Percentiles rank a stretch among this genome's conserved stretches.
These are phyloP conservation scores for Tetraselmis striata DNA, from an alignment of 139 green algal genomes.

Conservation along the genomic window DNA sequence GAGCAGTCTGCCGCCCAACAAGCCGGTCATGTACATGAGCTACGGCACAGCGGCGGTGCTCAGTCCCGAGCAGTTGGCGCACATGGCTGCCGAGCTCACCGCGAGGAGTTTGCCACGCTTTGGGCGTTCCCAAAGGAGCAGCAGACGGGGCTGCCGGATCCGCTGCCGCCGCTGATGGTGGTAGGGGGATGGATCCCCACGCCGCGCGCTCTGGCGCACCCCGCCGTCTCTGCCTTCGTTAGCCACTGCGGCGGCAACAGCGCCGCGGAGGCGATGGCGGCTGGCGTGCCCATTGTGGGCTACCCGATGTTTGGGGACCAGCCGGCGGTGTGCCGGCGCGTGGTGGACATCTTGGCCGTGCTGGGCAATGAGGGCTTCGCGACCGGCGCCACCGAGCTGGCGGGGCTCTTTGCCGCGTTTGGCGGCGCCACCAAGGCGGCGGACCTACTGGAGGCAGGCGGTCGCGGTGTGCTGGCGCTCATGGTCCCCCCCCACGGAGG, in stretches of 20 bases:
- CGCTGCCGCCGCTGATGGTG: not conserved
- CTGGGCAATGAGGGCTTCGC: not conserved
- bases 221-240: constrained; percentile 1
- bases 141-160: not conserved
- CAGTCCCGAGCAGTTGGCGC: not conserved
- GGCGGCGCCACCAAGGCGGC: not conserved
- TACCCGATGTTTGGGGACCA: constrained; percentile 8
- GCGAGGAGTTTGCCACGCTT: not conserved
- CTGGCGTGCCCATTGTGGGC: constrained; percentile 4
- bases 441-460: not conserved
- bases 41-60: not conserved
- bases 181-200: not conserved
- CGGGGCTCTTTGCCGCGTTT: not conserved
- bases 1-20: not conserved
- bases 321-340: not conserved
- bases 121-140: not conserved
- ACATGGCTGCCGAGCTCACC: not conserved
- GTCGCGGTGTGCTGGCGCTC: not conserved
- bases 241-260: constrained; percentile 11
- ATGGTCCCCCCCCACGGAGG: not conserved
- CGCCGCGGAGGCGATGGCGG: not conserved
- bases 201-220: not conserved
- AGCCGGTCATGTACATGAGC: not conserved
- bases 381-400: not conserved
- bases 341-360: not conserved